Evolutionary conservation across 352 stramenopile genomes (phyloP), one percentile per base, ranked within the genome.

Genomic region (Pythium guiyangense): DNA sequence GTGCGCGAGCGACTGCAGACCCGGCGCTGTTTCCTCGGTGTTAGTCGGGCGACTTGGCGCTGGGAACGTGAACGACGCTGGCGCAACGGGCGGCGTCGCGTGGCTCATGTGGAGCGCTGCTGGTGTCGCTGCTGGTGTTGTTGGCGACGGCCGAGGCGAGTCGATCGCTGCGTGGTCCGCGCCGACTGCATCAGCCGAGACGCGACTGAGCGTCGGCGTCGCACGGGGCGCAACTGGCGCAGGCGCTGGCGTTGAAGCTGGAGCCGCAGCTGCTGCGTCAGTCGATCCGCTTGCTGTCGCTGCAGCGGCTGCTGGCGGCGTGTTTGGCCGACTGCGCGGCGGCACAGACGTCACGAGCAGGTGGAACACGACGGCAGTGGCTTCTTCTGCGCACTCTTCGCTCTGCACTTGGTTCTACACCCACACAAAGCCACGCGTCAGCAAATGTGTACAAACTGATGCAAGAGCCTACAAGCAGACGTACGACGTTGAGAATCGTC

Each of bases 321-420:
- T 67, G 42, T 57, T 64, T 8, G 64, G 64, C 14, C 53, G 46
- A 46, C 60, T 66, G 27, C 54, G 49, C 4, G 62, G 55, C 10
- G 67, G 37, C 22, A 50, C 35, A 35, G 71, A 66, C 37, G 66
- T 79, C 59, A 93, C 73, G 34, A 94, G 64, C 42, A 94, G 59
- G 52, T 94, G 84, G 58, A 94, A 84, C 31, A 92, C 82, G 43
- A 90, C 70, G 2, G 71, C 71, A 52, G 74, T 63, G 18, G 60
- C 60, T 18, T 64, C 49, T 22, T 58, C 64, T 10, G 63, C 54
- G 25, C 46, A 52, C 14, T 79, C 69, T 15, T 70, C 66, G 6
- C 17, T 40, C 6, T 73, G 63, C 25, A 62, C 67, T 55, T 86
- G 72, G 49, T 77, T 67, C 52, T 76, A 62, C 34, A 52, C 4